Percentiles rank a stretch among this genome's conserved stretches.
phyloP scores from a whole-genome alignment of 371 early-diverging fungal species.

The Umbelopsis sp. region DNA sequence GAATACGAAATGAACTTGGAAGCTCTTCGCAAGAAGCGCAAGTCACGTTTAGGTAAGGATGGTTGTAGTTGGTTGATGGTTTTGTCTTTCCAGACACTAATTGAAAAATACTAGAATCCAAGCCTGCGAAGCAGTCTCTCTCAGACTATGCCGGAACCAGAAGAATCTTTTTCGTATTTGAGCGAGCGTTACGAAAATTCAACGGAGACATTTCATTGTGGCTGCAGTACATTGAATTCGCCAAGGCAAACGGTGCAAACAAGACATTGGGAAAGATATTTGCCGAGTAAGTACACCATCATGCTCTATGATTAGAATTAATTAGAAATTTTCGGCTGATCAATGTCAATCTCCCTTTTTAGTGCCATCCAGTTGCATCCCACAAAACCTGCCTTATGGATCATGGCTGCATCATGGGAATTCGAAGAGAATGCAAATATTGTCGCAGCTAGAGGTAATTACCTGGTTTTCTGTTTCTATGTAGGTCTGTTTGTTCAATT shows the following conservation, averaged over 20 bases:
- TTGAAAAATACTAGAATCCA: not conserved
- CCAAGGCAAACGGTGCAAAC: conserved; percentile 58
- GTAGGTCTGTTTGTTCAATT: too few relatives aligned
- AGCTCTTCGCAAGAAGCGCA: conserved; percentile 79
- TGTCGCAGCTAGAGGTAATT: conserved; percentile 71
- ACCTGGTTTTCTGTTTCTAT: conserved; percentile 3
- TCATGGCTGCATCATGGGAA: conserved; percentile 90
- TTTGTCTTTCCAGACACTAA: not conserved
- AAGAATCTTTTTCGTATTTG: conserved; percentile 80
- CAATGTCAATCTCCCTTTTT: conserved; percentile 21
- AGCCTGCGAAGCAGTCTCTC: conserved; percentile 2
- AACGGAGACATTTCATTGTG: conserved; percentile 83
- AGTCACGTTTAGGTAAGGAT: conserved; percentile 59
- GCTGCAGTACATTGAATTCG: conserved; percentile 90
- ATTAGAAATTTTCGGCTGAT: not conserved
- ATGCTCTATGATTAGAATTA: not conserved
- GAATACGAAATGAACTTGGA: conserved; percentile 95
- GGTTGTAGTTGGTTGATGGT: not conserved
- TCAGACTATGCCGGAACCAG: conserved; percentile 65
- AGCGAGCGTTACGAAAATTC: conserved; percentile 81
- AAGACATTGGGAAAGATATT: conserved; percentile 76
- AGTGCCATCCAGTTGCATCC: conserved; percentile 91
- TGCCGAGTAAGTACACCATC: conserved; percentile 56
- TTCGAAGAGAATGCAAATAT: conserved; percentile 83
- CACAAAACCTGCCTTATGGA: conserved; percentile 81